A percentile compares a stretch with the other conserved stretches of the same genome.
These are phyloP conservation scores for Colletotrichum ledebouriae DNA, from an alignment of 2,329 filamentous ascomycete species.

Conservation along the genomic window DNA sequence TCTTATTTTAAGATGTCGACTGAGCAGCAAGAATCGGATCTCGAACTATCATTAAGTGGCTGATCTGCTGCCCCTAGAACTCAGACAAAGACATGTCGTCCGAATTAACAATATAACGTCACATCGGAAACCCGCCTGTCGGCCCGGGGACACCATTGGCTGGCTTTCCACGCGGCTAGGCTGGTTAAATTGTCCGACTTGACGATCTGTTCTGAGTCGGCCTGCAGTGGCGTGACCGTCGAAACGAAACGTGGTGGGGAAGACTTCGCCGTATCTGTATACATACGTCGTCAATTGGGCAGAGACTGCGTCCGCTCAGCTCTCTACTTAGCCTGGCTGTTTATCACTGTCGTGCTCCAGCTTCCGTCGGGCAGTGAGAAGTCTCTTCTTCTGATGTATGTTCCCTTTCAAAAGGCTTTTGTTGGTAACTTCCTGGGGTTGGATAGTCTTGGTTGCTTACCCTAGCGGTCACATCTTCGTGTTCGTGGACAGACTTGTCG, in stretches of 20 bases:
- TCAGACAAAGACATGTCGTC: slow-evolving; percentile 10
- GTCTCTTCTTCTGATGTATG: no score
- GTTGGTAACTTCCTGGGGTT: no score
- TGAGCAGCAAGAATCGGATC: no score
- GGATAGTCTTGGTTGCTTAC: no score
- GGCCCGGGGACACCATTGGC: slow-evolving; percentile 13
- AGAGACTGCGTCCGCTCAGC: not conserved
- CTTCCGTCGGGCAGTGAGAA: no score
- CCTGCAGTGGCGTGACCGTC: slow-evolving; percentile 20
- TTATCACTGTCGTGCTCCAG: not conserved
- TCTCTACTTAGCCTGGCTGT: not conserved
- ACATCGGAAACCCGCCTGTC: slow-evolving; percentile 8
- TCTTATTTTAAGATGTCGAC: no score
- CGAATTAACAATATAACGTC: slow-evolving; percentile 29
- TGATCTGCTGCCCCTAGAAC: no score
- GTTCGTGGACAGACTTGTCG: no score
- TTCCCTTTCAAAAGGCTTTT: no score
- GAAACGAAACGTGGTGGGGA: not conserved
- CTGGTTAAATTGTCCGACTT: slow-evolving; percentile 4
- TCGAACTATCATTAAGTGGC: no score
- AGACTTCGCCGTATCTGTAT: no score
- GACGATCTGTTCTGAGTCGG: not conserved
- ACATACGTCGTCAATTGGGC: not conserved
- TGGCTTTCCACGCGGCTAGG: slow-evolving; percentile 10
- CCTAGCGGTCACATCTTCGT: no score